Evolutionary conservation across 1,139 yeast species (phyloP), one percentile per base, ranked within the genome.

Genomic region (Blastobotrys petasosporus): DNA sequence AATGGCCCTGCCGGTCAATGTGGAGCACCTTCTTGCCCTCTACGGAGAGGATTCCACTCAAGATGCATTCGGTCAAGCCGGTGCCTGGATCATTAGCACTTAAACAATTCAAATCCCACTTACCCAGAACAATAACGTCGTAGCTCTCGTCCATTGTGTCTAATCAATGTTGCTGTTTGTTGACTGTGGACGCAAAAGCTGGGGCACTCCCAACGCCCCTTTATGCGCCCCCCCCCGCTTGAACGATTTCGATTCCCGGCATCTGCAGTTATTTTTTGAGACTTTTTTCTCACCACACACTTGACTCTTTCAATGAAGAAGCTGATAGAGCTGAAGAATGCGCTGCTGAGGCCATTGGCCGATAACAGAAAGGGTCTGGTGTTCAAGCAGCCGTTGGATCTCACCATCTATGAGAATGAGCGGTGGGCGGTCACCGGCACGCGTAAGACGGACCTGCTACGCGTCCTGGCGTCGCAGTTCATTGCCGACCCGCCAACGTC

Each of bases 1-100:
- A 92, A 64, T 90, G 94, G 65, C 87, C 95, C 67, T 92, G 97
- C 58, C 92, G 84, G 65, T 92, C 99, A 56, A 92, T 88, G 68
- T 92, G 98, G 50, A 92, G 75, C 10, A 92, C 98, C 65, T 92
- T 92, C 73, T 92, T 92, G 58, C 97, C 95, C 63, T 92, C 98
- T 11, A 90, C 96, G 10, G 97, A 88, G 49, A 92, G 75, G 48
- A 92, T 71, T 10, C 99, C 99, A 1, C 97, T 87, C 45, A 92
- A 77, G 52, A 94, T 83, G 72, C 99, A 92, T 67, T 92, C 99
- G 49, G 97, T 92, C 55, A 94, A 76, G 13, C 98, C 98, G 37
- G 92, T 80, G 44, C 60, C 59, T 51, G 12, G 15, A 31, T 31
- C 8, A 31, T 31, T 31, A 10, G 7, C 6, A 34, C 10, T 20